A percentile compares a stretch with the other conserved stretches of the same genome.
phyloP scores from a whole-genome alignment of 495 filamentous ascomycete genomes.

The Aspergillus asperescens region DNA sequence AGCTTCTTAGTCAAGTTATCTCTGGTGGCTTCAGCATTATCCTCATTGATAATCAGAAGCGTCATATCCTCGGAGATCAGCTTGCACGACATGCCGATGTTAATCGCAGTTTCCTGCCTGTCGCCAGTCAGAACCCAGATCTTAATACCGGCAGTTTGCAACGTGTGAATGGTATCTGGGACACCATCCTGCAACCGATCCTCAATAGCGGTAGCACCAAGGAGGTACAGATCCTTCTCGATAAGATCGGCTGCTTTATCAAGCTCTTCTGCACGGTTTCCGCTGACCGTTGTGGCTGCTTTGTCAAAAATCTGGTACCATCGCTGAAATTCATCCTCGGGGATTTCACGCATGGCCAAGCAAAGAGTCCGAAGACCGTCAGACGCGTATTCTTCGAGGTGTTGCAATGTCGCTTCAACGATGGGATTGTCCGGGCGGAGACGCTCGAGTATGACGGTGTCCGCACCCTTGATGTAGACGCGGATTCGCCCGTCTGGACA shows the following conservation, averaged over 20 bases:
- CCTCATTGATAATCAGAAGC: slow-evolving; percentile 92
- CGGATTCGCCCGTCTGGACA: slow-evolving; percentile 95
- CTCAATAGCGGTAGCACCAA: slow-evolving; percentile 96
- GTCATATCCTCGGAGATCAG: slow-evolving; percentile 99
- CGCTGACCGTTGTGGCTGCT: slow-evolving; percentile 84
- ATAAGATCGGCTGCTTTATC: slow-evolving; percentile 97
- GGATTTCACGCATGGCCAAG: slow-evolving; percentile 88
- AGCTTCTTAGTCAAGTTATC: slow-evolving; percentile 90
- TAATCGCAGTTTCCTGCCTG: slow-evolving; percentile 98
- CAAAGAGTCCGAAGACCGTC: slow-evolving; percentile 95
- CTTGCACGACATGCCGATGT: slow-evolving; percentile 99
- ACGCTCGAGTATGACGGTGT: slow-evolving; percentile 94
- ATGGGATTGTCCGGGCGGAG: slow-evolving; percentile 73
- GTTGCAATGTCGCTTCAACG: slow-evolving; percentile 80
- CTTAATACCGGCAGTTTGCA: slow-evolving; percentile 97
- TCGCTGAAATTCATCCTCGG: slow-evolving; percentile 83
- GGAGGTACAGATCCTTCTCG: slow-evolving; percentile 81
- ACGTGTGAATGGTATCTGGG: slow-evolving; percentile 95
- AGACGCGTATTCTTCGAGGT: slow-evolving; percentile 96
- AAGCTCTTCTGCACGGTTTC: slow-evolving; percentile 87
- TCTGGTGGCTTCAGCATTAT: slow-evolving; percentile 64
- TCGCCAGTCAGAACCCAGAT: slow-evolving; percentile 98
- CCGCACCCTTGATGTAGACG: slow-evolving; percentile 92
- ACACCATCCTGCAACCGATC: slow-evolving; percentile 97
- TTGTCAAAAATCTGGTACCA: slow-evolving; percentile 87